Evolutionary conservation across 257 asterid species (phyloP).

Genomic region (Rehmannia glutinosa): DNA sequence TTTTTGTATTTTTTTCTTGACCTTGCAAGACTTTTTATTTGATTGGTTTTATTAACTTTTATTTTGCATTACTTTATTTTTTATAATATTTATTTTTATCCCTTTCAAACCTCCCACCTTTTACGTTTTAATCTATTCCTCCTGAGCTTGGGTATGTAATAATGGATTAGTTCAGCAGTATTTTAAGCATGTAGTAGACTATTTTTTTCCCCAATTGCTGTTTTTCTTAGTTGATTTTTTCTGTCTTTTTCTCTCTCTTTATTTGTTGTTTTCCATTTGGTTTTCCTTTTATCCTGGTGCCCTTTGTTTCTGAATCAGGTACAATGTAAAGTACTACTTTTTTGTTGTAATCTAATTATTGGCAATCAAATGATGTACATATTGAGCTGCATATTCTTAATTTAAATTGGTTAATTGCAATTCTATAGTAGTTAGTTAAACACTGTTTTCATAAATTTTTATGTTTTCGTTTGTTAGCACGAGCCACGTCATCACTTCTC

Average conservation of each 20-base stretch:
- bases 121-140: conserved; percentile 25
- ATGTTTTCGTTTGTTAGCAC: no score
- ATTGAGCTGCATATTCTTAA: no score
- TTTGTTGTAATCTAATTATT: background rate
- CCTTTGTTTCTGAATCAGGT: background rate
- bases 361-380: background rate
- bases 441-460: background rate
- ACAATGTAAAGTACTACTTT: background rate
- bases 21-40: conserved; percentile 41
- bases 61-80: background rate
- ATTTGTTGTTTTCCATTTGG: background rate
- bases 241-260: background rate
- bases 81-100: background rate
- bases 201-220: no score
- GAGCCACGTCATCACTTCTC: no score
- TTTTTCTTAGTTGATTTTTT: background rate
- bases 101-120: conserved; percentile 25
- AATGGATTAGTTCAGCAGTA: background rate
- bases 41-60: background rate
- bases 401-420: background rate
- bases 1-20: conserved; percentile 31
- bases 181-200: background rate
- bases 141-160: conserved; percentile 34
- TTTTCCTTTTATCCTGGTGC: background rate
- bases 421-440: no score